Base-by-base conservation (phyloP, 352 stramenopile species). In the Pythium pyrilobum region DNA sequence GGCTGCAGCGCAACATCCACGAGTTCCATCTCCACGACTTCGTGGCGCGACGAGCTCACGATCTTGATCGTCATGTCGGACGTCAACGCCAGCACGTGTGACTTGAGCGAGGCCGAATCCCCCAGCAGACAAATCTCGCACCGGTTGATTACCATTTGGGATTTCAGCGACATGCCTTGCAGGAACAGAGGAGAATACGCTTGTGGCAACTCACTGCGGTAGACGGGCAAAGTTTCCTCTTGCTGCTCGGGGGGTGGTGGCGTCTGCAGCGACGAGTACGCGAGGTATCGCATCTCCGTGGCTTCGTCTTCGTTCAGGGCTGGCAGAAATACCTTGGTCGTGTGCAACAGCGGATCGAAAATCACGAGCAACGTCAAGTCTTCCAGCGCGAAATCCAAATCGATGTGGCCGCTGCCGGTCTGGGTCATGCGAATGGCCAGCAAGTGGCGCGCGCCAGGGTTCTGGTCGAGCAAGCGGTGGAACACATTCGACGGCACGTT, bases 31-130 rank as follows among this genome's bases (percentile, higher is more conserved):
- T 89, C 75, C 7, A 93, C 57, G 12, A 73, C 69, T 63, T 95
- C 85, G n/a, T 72, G 77, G 21, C 62, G 74, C 11, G 71, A 45
- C 0, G 77, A 87, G 48, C 79, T 89, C 25, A 77, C 41, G 8
- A 92, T 48, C 24, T 76, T 69, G 18, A 95, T 38, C 23, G 79
- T 79, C 20, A 74, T 74, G 43, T 95, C 81, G 4, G 79, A 82
- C 25, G 85, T 94, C 34, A 95, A 87, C 34, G 85, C 81, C 20
- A 95, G 61, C 23, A 90, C 79, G 27, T 89, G 80, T 5, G 83
- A 87, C 42, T 87, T 86, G 5, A 83, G 37, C 21, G 72, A 85
- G 2, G 66, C 61, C 1, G 83, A 85, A 57, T 93, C 78, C n/a
- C 79, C 81, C 39, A 93, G 59, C 8, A 95, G 59, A 59, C 85